These are phyloP conservation scores for Tuber indicum DNA, from an alignment of 495 filamentous ascomycete genomes.

Conservation along the genomic window DNA sequence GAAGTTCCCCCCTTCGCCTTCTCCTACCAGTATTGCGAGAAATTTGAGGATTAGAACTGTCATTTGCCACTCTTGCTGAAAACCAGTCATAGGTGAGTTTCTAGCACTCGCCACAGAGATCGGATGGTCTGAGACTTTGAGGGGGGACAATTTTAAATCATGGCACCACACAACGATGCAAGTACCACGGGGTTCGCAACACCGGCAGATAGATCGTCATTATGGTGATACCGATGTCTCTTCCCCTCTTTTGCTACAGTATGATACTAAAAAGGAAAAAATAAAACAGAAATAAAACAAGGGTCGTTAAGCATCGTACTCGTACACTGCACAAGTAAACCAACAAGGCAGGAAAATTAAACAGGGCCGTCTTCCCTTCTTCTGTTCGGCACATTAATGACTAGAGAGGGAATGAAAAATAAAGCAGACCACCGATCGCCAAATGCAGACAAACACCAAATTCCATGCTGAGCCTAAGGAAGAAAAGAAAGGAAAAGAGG, in stretches of 20 bases:
- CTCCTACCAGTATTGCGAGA: background rate
- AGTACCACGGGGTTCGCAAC: too few relatives aligned
- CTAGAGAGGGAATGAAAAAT: background rate
- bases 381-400: background rate
- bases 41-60: background rate
- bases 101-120: background rate
- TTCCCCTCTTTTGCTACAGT: background rate
- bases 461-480: slow-evolving; percentile 1
- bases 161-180: background rate
- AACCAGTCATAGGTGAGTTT: background rate
- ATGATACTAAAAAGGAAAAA: background rate
- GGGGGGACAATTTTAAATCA: background rate
- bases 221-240: background rate
- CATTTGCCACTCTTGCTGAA: background rate
- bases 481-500: background rate
- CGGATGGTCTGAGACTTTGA: background rate
- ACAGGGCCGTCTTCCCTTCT: background rate
- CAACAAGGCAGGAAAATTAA: background rate
- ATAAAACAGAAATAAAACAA: background rate
- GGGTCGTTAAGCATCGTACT: background rate
- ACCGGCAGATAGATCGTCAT: background rate
- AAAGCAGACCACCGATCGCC: slow-evolving; percentile 3
- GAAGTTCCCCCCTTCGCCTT: background rate
- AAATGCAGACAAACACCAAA: background rate
- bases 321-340: background rate